Evolutionary conservation across 2,329 filamentous ascomycete species (phyloP).

Genomic region (Penicillium sp.): DNA sequence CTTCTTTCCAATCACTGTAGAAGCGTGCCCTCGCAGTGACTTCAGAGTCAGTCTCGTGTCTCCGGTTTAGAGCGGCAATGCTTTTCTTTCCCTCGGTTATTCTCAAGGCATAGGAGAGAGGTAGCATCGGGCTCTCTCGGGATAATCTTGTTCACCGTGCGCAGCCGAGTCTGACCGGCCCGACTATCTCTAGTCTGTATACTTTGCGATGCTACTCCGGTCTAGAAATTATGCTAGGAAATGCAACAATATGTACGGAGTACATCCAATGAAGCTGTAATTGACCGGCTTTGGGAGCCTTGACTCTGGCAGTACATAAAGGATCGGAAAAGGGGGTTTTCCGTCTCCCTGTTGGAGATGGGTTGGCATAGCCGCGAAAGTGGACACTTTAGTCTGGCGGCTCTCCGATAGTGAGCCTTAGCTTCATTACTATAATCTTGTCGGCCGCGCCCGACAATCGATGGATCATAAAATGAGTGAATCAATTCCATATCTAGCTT

Average conservation of each 20-base stretch:
- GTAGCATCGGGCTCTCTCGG: constrained; percentile 63
- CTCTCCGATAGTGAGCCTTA: neutral
- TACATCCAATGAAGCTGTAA: no score
- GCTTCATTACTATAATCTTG: neutral
- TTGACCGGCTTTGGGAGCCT: no score
- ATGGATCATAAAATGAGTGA: neutral
- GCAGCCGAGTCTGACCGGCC: constrained; percentile 67
- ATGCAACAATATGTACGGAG: no score
- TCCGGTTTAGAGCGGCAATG: constrained; percentile 62
- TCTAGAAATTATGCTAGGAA: no score
- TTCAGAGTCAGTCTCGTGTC: neutral
- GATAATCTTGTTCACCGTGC: constrained; percentile 75
- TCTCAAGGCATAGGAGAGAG: neutral
- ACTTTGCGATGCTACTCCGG: no score
- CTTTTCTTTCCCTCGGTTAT: constrained; percentile 58
- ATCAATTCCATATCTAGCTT: neutral
- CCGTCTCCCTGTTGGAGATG: no score
- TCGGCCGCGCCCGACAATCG: neutral
- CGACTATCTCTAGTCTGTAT: no score
- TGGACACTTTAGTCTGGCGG: neutral
- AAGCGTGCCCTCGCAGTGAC: no score
- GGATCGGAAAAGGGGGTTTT: no score
- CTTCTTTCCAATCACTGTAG: no score
- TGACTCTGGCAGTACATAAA: no score
- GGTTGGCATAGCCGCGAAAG: no score